These are phyloP conservation scores for Eimeria brunetti DNA, from an alignment of 169 alveolate species.

Conservation along the genomic window DNA sequence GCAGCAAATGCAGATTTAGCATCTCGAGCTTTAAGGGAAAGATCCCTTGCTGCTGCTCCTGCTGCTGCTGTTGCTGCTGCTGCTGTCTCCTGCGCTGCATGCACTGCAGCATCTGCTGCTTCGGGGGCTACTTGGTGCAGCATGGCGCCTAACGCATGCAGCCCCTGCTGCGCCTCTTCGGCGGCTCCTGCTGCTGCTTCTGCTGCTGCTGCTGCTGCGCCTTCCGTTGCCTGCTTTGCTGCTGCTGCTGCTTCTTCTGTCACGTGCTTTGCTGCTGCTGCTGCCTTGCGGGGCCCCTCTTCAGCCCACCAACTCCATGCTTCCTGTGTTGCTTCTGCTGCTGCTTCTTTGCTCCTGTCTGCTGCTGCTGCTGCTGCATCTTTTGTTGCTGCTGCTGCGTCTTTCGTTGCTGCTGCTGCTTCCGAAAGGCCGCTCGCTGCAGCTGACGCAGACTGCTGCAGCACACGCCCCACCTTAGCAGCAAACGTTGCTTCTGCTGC, in stretches of 20 bases:
- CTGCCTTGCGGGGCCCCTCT: background rate
- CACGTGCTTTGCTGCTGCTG: background rate
- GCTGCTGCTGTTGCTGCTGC: conserved; percentile 35
- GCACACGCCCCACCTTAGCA: background rate
- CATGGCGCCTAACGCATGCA: conserved; percentile 24
- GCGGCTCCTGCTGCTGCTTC: conserved; percentile 36
- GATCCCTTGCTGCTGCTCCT: conserved; percentile 45
- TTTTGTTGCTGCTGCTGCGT: background rate
- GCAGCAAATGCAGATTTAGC: background rate
- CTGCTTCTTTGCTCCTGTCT: background rate
- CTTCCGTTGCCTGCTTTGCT: background rate
- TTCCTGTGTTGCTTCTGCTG: background rate
- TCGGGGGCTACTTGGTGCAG: conserved; percentile 8
- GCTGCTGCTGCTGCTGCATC: background rate
- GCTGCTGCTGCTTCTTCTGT: conserved; percentile 18
- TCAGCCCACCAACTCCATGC: background rate
- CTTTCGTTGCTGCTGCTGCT: background rate
- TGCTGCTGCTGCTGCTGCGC: conserved; percentile 21
- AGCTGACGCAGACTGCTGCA: conserved; percentile 20
- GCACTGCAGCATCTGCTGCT: conserved; percentile 36
- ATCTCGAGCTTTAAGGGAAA: conserved; percentile 6
- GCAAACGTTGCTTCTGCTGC: background rate
- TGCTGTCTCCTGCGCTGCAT: background rate
- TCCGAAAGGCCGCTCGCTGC: background rate
- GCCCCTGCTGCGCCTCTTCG: background rate